phyloP scores from a whole-genome alignment of 768 basidiomycete species.

The Lactifluus echinatus region DNA sequence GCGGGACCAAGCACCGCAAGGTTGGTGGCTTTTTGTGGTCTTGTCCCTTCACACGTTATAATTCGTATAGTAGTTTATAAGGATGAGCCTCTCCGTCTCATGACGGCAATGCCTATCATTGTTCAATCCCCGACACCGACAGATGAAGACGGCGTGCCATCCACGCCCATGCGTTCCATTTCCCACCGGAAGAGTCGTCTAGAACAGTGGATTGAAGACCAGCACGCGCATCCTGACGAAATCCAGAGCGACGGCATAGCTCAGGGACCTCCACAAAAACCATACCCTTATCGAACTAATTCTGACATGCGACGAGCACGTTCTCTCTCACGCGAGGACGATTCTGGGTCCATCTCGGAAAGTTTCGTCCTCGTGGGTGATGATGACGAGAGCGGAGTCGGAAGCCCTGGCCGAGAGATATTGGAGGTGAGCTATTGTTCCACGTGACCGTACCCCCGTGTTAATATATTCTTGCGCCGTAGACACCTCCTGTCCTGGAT shows the following conservation, averaged over 20 bases:
- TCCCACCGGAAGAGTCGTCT: slow-evolving; percentile 34
- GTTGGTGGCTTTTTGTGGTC: neutral
- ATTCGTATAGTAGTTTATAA: neutral
- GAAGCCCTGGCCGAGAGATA: slow-evolving; percentile 9
- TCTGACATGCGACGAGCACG: slow-evolving; percentile 29
- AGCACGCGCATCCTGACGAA: slow-evolving; percentile 26
- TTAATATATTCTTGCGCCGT: slow-evolving; percentile 11
- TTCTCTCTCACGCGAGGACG: slow-evolving; percentile 23
- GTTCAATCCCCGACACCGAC: slow-evolving; percentile 18
- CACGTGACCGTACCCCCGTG: slow-evolving; percentile 11
- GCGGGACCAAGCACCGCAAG: neutral
- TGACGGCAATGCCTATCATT: slow-evolving; percentile 15
- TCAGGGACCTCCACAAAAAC: slow-evolving; percentile 23
- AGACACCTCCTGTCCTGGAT: slow-evolving; percentile 19
- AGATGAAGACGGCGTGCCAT: slow-evolving; percentile 18
- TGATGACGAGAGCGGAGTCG: slow-evolving; percentile 19
- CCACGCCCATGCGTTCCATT: slow-evolving; percentile 22
- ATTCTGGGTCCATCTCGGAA: slow-evolving; percentile 31
- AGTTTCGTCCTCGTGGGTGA: slow-evolving; percentile 37
- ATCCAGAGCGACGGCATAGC: slow-evolving; percentile 19
- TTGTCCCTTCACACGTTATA: neutral
- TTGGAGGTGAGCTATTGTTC: neutral
- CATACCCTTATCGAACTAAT: slow-evolving; percentile 37
- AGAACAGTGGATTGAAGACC: slow-evolving; percentile 38
- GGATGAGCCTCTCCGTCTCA: neutral